Percentiles rank a stretch among this genome's conserved stretches.
These are phyloP conservation scores for Hippophae tibetana DNA, from an alignment of 306 rosid genomes.

Conservation along the genomic window DNA sequence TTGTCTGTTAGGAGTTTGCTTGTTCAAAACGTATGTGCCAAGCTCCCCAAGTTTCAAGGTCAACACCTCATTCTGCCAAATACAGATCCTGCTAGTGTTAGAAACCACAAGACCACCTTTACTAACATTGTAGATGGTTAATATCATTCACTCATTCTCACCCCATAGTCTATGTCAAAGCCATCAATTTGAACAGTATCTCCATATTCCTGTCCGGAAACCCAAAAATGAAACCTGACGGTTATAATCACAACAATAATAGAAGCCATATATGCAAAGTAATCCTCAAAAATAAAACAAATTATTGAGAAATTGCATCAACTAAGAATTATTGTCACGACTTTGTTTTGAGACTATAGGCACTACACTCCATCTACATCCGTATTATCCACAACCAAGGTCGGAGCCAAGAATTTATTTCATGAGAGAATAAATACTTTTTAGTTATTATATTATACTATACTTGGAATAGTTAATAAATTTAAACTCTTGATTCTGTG, in stretches of 20 bases:
- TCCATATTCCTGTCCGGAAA: slow-evolving; percentile 58
- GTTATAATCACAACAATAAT: background rate
- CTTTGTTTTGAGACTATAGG: no score
- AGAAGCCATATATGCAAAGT: background rate
- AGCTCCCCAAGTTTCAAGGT: slow-evolving; percentile 62
- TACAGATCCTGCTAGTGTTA: slow-evolving; percentile 11
- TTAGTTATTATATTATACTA: no score
- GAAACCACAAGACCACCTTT: slow-evolving; percentile 1
- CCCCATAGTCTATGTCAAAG: slow-evolving; percentile 89
- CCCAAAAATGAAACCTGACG: slow-evolving; percentile 2
- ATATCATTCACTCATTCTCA: slow-evolving; percentile 25
- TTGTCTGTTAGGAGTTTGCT: slow-evolving; percentile 85
- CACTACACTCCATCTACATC: no score
- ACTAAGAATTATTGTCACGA: no score
- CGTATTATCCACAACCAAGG: no score
- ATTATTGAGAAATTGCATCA: background rate
- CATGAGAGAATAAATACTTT: no score
- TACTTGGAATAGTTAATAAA: no score
- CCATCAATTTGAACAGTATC: slow-evolving; percentile 66
- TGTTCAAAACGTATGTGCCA: slow-evolving; percentile 76
- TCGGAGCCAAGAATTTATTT: no score
- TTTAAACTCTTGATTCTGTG: no score
- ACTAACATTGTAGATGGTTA: background rate
- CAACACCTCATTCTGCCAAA: slow-evolving; percentile 69
- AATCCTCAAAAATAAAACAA: background rate